Conservation (phyloP, 2,329 filamentous ascomycete genomes). For the Paecilomyces fulvus region DNA sequence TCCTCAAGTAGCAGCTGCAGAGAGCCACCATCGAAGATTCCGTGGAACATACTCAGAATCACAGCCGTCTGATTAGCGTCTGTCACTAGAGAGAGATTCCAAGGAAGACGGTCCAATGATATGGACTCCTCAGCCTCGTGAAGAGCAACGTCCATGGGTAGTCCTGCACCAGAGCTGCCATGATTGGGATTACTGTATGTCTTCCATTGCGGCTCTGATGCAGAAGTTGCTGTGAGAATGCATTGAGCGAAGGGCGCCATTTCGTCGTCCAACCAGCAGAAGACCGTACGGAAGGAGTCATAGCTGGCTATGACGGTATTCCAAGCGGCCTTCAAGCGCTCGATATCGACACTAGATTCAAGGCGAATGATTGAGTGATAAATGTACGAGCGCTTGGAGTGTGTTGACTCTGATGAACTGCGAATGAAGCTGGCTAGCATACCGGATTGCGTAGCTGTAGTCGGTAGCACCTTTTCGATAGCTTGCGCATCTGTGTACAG, state of each 20-base stretch:
- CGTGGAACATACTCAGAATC: slow-evolving; percentile 29
- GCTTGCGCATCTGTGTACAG: slow-evolving; percentile 8
- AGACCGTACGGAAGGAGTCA: slow-evolving; percentile 24
- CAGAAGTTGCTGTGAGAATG: slow-evolving; percentile 13
- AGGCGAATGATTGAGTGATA: slow-evolving; percentile 22
- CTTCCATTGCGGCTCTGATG: slow-evolving; percentile 8
- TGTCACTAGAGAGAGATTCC: slow-evolving; percentile 15
- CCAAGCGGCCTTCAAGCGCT: slow-evolving; percentile 17
- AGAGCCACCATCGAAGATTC: slow-evolving; percentile 30
- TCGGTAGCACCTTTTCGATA: slow-evolving; percentile 22
- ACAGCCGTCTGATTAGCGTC: slow-evolving; percentile 6
- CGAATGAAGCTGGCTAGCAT: slow-evolving; percentile 26
- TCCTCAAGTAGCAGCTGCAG: slow-evolving; percentile 25
- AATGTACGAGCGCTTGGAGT: slow-evolving; percentile 19
- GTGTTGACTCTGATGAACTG: slow-evolving; percentile 9
- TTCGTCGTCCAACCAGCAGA: slow-evolving; percentile 24
- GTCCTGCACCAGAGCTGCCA: slow-evolving; percentile 9
- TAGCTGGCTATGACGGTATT: slow-evolving; percentile 16
- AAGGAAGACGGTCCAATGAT: slow-evolving; percentile 10
- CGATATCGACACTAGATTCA: slow-evolving; percentile 11
- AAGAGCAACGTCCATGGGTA: slow-evolving; percentile 11
- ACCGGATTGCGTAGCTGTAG: slow-evolving; percentile 27
- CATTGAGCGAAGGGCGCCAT: slow-evolving; percentile 29
- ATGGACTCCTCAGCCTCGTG: slow-evolving; percentile 13
- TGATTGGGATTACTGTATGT: slow-evolving; percentile 8